phyloP scores from a whole-genome alignment of 2,329 filamentous ascomycete species.

The Sclerotinia spermophila region DNA sequence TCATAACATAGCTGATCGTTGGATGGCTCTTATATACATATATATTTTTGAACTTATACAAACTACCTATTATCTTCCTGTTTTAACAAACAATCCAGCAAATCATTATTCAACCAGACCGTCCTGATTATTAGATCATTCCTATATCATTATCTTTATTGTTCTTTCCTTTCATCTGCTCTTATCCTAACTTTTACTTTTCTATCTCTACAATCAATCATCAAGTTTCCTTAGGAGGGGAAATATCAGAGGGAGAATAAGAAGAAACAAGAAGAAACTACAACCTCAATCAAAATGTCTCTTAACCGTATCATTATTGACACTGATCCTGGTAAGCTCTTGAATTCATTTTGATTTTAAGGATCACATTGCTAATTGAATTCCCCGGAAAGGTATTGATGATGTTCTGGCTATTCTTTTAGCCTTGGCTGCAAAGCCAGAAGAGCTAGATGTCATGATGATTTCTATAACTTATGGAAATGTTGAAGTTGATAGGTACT shows the following conservation, averaged over 20 bases:
- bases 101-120: not conserved
- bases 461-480: constrained; percentile 94
- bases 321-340: constrained; percentile 74
- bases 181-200: not conserved
- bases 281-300: constrained; percentile 49
- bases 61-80: not conserved
- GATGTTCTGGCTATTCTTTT: constrained; percentile 86
- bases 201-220: not conserved
- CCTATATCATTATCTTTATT: not conserved
- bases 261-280: not conserved
- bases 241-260: not conserved
- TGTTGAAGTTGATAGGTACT: constrained; percentile 77
- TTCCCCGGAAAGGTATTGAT: constrained; percentile 66
- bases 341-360: not conserved
- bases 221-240: not conserved
- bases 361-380: constrained; percentile 12
- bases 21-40: not conserved
- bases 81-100: not conserved
- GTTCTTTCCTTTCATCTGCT: not conserved
- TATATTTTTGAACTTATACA: not conserved
- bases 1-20: not conserved
- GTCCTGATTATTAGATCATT: not conserved
- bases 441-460: constrained; percentile 82
- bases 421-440: constrained; percentile 73
- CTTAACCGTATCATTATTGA: constrained; percentile 87